Conservation (phyloP, 176 grass and related monocot species). For the Musa schizocarpa region DNA sequence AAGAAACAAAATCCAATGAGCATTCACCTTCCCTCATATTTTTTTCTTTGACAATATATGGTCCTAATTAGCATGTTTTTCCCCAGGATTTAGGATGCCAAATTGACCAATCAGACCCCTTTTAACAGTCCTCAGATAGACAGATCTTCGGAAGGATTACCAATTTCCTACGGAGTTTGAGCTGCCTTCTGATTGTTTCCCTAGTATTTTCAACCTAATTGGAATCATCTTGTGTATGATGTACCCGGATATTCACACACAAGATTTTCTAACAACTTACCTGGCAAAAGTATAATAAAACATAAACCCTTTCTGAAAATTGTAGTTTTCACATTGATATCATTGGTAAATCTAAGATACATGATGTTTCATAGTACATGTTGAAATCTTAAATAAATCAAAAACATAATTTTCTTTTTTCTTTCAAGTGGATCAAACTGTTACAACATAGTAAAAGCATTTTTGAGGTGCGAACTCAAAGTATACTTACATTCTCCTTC, state of each 20-base stretch:
- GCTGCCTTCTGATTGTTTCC: no score
- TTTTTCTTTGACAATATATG: neutral
- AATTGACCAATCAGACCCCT: neutral
- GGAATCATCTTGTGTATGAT: no score
- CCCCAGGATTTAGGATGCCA: neutral
- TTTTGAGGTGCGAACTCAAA: no score
- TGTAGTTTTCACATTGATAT: neutral
- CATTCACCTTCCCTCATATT: neutral
- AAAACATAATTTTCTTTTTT: no score
- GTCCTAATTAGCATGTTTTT: neutral
- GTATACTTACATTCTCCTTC: no score
- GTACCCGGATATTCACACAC: no score
- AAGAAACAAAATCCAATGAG: neutral
- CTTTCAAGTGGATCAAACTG: no score
- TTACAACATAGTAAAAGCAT: no score
- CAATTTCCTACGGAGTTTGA: no score
- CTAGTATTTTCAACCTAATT: no score
- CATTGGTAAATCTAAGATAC: neutral
- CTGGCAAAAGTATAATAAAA: neutral
- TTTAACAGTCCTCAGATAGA: neutral
- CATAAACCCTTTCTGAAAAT: neutral
- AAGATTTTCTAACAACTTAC: neutral
- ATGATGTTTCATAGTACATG: neutral
- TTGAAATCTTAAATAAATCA: neutral
- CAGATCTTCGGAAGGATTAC: neutral